Base-by-base conservation (phyloP, 2,329 filamentous ascomycete genomes). In the Macrophomina tecta region DNA sequence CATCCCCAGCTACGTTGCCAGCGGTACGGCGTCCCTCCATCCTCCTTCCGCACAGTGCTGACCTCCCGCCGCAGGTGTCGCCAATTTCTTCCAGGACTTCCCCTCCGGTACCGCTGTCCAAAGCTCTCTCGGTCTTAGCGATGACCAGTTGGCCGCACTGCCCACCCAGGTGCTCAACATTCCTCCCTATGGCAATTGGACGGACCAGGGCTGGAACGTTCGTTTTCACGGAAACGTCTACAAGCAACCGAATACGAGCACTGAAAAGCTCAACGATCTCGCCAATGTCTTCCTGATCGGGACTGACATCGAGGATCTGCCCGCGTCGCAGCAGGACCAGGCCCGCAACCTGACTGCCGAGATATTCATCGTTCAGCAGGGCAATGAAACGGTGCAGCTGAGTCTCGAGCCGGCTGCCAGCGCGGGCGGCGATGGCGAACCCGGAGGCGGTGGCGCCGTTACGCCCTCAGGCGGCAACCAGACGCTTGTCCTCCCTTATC, bases 201-300 rank as follows among this genome's bases (percentile, higher is more conserved):
- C 91, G 1, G 82, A 89, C n/a, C 78, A 87, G 67, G 90, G 90
- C 40, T 94, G 91, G 91, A 92, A 89, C 69, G 84, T 93, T 3
- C 85, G 90, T 34, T 87, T 93, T 69, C 91, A 91, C 70, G 91
- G 91, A 71, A 93, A 93, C 73, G 89, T 93, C n/a, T 94, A 89
- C 83, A 93, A 93, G 77, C 86, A 90, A 69, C 91, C 91, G 1
- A 86, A 91, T 68, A 89, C 91, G 40, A 85, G 84, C 1, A 82
- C 87, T 70, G 80, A 82, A 40, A 91, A 87, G 71, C 80, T 94
- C 53, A 85, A 94, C 70, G 82, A 89, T 45, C 82, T 93, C 3
- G 89, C 90, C 67, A 88, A 93, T 70, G 77, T 87, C 38, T 92
- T 93, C 78, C 82, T 94, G 9, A 84, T 92, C 67, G 89, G 84